Evolutionary conservation across 805 yeast genomes (phyloP).

Genomic region (Wickerhamomyces bovis): DNA sequence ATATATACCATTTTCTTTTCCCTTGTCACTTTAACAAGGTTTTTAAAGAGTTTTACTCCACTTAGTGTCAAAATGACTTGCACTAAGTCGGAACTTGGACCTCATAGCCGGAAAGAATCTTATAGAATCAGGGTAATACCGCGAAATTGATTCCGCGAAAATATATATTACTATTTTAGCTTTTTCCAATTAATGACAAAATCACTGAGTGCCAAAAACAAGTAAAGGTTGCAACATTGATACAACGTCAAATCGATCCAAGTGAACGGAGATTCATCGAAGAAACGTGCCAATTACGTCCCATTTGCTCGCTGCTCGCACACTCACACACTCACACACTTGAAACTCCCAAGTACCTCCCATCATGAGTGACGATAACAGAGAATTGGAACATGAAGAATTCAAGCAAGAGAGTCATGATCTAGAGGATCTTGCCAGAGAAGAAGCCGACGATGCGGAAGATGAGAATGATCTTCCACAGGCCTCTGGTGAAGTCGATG

Average conservation of each 20-base stretch:
- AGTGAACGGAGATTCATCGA: not conserved
- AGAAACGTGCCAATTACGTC: not conserved
- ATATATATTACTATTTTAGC: no score
- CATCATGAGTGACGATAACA: conserved; percentile 15
- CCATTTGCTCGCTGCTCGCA: not conserved
- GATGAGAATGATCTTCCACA: conserved; percentile 25
- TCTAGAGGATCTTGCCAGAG: conserved; percentile 18
- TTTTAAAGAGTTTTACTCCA: not conserved
- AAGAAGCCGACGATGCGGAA: conserved; percentile 18
- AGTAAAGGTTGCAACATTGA: not conserved
- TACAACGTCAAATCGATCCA: not conserved
- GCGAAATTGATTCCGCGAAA: not conserved
- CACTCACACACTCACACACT: not conserved
- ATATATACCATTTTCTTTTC: not conserved
- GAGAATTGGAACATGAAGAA: conserved; percentile 20
- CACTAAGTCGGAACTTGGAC: not conserved
- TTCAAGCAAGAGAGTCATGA: conserved; percentile 19
- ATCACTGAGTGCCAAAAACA: not conserved
- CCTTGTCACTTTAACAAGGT: no score
- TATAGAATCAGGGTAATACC: not conserved
- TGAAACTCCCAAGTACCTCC: not conserved
- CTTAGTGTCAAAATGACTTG: not conserved
- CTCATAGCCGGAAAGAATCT: not conserved
- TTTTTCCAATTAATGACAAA: not conserved
- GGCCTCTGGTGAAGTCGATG: conserved; percentile 26